Evolutionary conservation across 164 flowering plant genomes (phyloP), one percentile per base, ranked within the genome.

Genomic region (Cinnamomum micranthum): DNA sequence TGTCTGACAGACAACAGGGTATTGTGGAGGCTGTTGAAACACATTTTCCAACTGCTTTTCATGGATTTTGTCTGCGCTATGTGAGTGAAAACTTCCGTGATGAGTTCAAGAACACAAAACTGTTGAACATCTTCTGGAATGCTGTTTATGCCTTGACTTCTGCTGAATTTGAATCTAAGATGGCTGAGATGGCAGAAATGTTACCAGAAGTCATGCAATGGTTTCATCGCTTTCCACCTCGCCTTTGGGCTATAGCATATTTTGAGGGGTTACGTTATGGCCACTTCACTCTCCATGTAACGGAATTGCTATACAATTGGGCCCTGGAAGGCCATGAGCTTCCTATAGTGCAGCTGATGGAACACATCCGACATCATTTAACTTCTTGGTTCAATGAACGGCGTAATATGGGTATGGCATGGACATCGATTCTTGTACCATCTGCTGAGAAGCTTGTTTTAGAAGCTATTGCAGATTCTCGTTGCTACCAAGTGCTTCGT

Each of bases 251-350:
- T 69, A 91, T 93, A 19, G 94, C 99, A 69, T 93, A 93, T 78
- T 95, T 95, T 77, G 94, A 95, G 68, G 99, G 99, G 17, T 90
- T 93, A 50, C 87, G 99, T 4, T 95, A 95, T 82, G 97, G 97
- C 7, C 99, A 95, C 83, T 91, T 95, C 78, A 81, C 93, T 2
- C 73, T 95, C 52, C 88, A 91, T 22, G 81, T 93, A 58, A 95
- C 97, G 17, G 88, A 88, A 62, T 31, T 85, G 24, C 68, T 88
- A 65, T 82, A 82, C 64, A 84, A 81, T 41, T 88, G 91, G 91
- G 88, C 87, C 12, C 83, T 83, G 22, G 91, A 88, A 69, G 81
- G 88, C 31, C 91, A 86, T 31, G 89, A 88, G 78, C 87, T 88
- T 64, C 91, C 91, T 2, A 81, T 88, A 69, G 87, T 86, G 65